These are phyloP conservation scores for Fusarium sp. DNA, from an alignment of 2,329 filamentous ascomycete species.

Conservation along the genomic window DNA sequence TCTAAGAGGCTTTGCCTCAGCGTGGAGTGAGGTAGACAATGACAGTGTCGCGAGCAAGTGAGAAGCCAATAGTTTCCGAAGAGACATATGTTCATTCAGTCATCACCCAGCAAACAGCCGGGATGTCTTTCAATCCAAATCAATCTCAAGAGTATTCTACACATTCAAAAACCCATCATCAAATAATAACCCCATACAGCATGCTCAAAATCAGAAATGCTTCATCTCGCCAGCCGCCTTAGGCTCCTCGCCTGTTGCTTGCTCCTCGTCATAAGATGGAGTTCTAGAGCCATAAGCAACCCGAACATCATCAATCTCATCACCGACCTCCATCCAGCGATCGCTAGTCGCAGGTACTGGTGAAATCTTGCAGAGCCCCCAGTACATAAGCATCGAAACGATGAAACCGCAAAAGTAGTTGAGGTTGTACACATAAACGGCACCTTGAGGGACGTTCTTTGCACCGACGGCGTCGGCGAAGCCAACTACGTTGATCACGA, in stretches of 20 bases:
- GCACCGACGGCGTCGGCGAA: conserved; percentile 85
- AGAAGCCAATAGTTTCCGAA: neutral
- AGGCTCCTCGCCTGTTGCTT: conserved; percentile 24
- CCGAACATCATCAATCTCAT: conserved; percentile 69
- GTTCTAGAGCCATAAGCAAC: conserved; percentile 62
- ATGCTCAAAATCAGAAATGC: conserved; percentile 23
- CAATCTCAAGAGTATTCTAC: neutral
- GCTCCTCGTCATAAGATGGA: conserved; percentile 59
- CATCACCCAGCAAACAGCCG: neutral
- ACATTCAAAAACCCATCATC: neutral
- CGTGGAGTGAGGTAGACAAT: too few relatives aligned
- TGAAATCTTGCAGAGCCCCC: conserved; percentile 74
- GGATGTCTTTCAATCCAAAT: neutral
- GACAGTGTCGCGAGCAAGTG: too few relatives aligned
- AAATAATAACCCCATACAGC: neutral
- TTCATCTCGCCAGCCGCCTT: conserved; percentile 31
- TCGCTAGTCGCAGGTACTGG: conserved; percentile 83
- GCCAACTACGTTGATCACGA: conserved; percentile 91
- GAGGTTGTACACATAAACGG: conserved; percentile 88
- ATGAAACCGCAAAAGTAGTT: conserved; percentile 93
- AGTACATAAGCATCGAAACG: conserved; percentile 78
- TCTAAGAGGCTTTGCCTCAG: neutral
- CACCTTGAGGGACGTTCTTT: conserved; percentile 78
- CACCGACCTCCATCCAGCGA: conserved; percentile 82
- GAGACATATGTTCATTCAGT: neutral